These are phyloP conservation scores for Drechslerella stenobrocha DNA, from an alignment of 2,329 filamentous ascomycete genomes.

Conservation along the genomic window DNA sequence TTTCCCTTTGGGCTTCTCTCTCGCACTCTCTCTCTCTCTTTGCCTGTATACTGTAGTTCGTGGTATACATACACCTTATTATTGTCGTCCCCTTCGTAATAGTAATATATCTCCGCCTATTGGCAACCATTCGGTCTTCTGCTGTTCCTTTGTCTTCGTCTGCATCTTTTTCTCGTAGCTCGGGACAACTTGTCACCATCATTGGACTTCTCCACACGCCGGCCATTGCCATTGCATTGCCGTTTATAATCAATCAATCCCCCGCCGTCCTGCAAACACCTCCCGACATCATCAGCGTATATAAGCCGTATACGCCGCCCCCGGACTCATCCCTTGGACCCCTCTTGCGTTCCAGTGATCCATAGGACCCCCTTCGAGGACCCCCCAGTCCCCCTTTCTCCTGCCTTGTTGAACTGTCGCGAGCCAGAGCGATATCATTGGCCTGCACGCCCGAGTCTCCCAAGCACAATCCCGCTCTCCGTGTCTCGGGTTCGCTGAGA, in stretches of 20 bases:
- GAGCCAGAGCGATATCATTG: conserved; percentile 33
- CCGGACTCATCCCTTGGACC: conserved; percentile 17
- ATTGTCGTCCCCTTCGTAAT: conserved; percentile 8
- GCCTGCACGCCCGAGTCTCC: conserved; percentile 10
- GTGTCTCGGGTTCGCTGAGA: conserved; percentile 48
- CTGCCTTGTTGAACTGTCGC: conserved; percentile 8
- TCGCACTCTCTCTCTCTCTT: not conserved
- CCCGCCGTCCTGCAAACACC: conserved; percentile 6
- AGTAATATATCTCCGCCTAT: conserved; percentile 23
- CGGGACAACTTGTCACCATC: conserved; percentile 49
- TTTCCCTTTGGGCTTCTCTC: conserved; percentile 13
- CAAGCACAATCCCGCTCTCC: conserved; percentile 25
- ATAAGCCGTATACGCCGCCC: conserved; percentile 16
- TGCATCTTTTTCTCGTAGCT: conserved; percentile 17
- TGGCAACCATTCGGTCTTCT: conserved; percentile 20
- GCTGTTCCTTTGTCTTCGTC: conserved; percentile 13
- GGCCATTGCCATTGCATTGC: not conserved
- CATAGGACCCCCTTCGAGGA: conserved; percentile 19
- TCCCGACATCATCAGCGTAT: not conserved
- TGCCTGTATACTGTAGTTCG: conserved; percentile 5
- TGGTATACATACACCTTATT: conserved; percentile 4
- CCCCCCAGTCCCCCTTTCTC: conserved; percentile 15
- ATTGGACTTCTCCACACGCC: conserved; percentile 18
- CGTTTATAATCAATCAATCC: conserved; percentile 35
- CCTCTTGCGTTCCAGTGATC: conserved; percentile 39